Base-by-base conservation (phyloP, 2,329 filamentous ascomycete species). In the Sclerotiophoma versabilis region DNA sequence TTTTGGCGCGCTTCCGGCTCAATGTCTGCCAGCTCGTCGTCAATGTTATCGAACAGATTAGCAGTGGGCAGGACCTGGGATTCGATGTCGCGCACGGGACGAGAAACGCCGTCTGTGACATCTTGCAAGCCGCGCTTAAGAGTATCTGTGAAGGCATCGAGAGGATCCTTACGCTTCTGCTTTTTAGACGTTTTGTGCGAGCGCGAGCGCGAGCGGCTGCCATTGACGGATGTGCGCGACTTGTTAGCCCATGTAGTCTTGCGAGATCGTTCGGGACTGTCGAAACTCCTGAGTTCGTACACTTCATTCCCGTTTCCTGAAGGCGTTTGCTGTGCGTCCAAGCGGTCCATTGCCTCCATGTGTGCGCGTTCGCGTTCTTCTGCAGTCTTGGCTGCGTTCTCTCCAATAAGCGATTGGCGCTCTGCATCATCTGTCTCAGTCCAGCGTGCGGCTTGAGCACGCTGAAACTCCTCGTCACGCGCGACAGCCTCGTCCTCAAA, bases 21-120 rank as follows among this genome's bases (percentile, higher is more conserved):
- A 42, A 99, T 81, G 71, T 99, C 95, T 74, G 97, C 93, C 59
- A 99, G 88, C 79, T 96, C 93, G 69, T 98, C 93, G 62, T 93
- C 88, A 66, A 93, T 90, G 4, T 90, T 90, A 19, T 91, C 88
- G 73, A 93, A 99, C 2, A 98, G 81, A 2, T 92, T 89, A 42
- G 92, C 88, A 6, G 89, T 90, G 22, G 93, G 89, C 8, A 80
- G 78, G 75, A 44, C 84, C 73, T 59, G 80, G 77, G 54, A 64
- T 59, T 74, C 72, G 15, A 72, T 65, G 52, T 74, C 70, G 45
- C 68, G 70, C 19, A 75, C 66, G 19, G 72, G 72, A 22, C 67
- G 60, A 5, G 63, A 47, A 17, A 67, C 62, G 15, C 70, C 70
- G 44, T 71, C 63, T n/a, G 63, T 54, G n/a, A 67, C 65, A 19